phyloP scores from a whole-genome alignment of 768 basidiomycete species.

The Tylopilus plumbeoviolaceoides region DNA sequence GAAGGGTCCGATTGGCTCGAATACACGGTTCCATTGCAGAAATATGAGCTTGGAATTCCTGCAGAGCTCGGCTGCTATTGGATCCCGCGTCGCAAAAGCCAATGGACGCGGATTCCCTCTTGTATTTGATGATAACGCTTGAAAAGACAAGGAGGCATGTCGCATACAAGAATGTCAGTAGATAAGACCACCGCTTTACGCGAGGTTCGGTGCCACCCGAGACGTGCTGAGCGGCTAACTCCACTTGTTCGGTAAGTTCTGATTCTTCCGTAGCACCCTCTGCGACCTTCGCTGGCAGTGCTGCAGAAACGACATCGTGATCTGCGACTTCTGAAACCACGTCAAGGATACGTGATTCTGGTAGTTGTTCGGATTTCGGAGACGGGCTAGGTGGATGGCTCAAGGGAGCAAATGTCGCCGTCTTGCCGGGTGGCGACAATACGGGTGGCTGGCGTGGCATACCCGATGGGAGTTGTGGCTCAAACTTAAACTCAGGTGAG shows the following conservation, averaged over 20 bases:
- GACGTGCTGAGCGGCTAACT: slow-evolving; percentile 36
- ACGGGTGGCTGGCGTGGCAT: slow-evolving; percentile 29
- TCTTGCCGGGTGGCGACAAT: slow-evolving; percentile 14
- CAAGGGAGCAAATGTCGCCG: slow-evolving; percentile 12
- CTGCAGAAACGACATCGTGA: background rate
- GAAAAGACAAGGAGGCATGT: slow-evolving; percentile 33
- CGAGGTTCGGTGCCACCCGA: slow-evolving; percentile 31
- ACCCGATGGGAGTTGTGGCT: slow-evolving; percentile 45
- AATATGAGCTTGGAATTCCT: slow-evolving; percentile 41
- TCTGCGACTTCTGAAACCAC: background rate
- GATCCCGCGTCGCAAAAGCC: slow-evolving; percentile 73
- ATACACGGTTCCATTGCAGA: slow-evolving; percentile 54
- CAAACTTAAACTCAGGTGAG: slow-evolving; percentile 52
- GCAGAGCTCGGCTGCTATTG: slow-evolving; percentile 55
- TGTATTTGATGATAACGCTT: slow-evolving; percentile 46
- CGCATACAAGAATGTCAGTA: slow-evolving; percentile 43
- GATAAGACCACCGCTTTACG: slow-evolving; percentile 21
- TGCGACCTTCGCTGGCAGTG: slow-evolving; percentile 14
- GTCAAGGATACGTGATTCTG: slow-evolving; percentile 5
- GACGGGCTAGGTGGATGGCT: slow-evolving; percentile 18
- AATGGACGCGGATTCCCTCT: slow-evolving; percentile 61
- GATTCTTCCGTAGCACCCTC: slow-evolving; percentile 19
- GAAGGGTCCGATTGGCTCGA: slow-evolving; percentile 47
- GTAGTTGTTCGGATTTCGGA: slow-evolving; percentile 9
- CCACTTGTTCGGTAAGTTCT: slow-evolving; percentile 23